These are phyloP conservation scores for Rhamnella rubrinervis DNA, from an alignment of 331 rosid species.

Conservation along the genomic window DNA sequence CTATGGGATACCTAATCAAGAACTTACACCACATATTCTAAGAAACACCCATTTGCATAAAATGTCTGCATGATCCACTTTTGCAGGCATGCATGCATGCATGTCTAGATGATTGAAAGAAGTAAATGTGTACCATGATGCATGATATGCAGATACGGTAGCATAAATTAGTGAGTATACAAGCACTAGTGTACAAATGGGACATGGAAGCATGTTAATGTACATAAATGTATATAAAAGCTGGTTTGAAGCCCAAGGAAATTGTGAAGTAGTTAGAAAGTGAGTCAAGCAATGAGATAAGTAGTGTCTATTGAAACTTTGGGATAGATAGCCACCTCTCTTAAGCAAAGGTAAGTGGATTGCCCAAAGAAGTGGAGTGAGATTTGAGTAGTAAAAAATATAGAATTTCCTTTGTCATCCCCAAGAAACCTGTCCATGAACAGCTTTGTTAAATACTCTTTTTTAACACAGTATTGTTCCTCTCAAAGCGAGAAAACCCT, in stretches of 20 bases:
- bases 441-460: constrained; percentile 35
- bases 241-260: constrained; percentile 36
- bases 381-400: constrained; percentile 26
- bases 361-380: constrained; percentile 37
- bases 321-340: constrained; percentile 20
- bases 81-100: not conserved
- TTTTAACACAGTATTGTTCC: constrained; percentile 30
- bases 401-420: constrained; percentile 32
- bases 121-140: not conserved
- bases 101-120: constrained; percentile 22
- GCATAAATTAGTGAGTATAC: not conserved
- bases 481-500: constrained; percentile 35
- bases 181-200: not conserved
- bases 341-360: constrained; percentile 18
- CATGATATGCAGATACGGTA: too few species aligned
- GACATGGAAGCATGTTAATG: not conserved
- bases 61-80: not conserved
- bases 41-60: not conserved
- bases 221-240: constrained; percentile 16
- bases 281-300: constrained; percentile 19
- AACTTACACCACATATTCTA: not conserved
- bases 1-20: not conserved
- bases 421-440: constrained; percentile 51
- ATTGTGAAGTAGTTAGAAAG: constrained; percentile 22
- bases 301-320: constrained; percentile 8